Evolutionary conservation across 257 asterid species (phyloP).

Genomic region (Solanum corneliomulleri): DNA sequence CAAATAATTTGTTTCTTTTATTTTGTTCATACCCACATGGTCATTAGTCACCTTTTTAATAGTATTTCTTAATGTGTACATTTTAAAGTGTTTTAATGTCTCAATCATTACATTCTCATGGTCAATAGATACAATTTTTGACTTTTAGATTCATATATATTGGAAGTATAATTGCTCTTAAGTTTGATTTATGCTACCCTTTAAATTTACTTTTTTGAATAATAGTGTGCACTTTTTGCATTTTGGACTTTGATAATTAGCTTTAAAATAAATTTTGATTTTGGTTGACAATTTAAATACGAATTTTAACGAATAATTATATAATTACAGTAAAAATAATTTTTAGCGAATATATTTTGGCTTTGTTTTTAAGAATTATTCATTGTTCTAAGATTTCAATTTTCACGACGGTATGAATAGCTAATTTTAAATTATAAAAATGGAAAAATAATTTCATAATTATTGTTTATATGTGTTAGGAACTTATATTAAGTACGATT

Average conservation of each 20-base stretch:
- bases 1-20: background rate
- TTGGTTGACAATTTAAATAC: background rate
- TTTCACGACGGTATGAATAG: background rate
- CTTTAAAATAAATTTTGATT: background rate
- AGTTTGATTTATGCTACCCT: background rate
- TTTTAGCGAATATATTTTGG: background rate
- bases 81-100: background rate
- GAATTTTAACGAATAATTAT: no score
- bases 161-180: background rate
- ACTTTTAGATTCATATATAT: background rate
- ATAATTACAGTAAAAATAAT: no score
- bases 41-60: background rate
- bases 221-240: background rate
- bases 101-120: background rate
- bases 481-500: background rate
- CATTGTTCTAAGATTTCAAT: no score
- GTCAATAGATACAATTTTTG: background rate
- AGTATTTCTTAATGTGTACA: background rate
- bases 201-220: background rate
- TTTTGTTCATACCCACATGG: background rate
- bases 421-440: background rate
- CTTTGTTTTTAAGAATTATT: background rate
- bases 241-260: background rate
- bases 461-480: no score
- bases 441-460: no score